Base-by-base conservation (phyloP, 768 basidiomycete genomes). In the Rhizopogon vinicolor region DNA sequence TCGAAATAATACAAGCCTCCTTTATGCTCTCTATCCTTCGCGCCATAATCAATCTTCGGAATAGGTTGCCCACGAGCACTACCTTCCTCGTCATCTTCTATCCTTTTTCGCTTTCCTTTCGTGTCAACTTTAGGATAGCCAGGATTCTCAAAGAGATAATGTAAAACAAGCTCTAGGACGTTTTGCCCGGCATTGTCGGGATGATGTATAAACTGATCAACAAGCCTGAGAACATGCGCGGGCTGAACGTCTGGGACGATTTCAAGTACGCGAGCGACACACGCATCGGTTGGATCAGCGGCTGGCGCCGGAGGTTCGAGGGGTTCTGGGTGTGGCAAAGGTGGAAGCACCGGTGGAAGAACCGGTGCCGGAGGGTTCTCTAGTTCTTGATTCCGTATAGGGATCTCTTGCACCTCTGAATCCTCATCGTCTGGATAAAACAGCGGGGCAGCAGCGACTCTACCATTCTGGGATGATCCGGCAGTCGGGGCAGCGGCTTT, bases 181-280 rank as follows among this genome's bases (percentile, higher is more conserved):
- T 72, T 59, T 31, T 65, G 61, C 9, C n/a, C 48, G 16, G 60
- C 60, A 1, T 72, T 71, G 4, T 60, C 53, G 42, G 72, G 68
- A 4, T 68, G 61, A 4, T 73, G 68, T 29, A 78, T 64, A 57
- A 79, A 71, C 43, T 74, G 63, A 39, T 74, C 68, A 31, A 89
- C 63, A 33, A 89, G 79, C 1, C 65, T 58, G 22, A 75, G 63
- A 12, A 78, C 78, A 59, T 89, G 77, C 3, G 75, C 71, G 4
- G 84, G 82, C 19, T 79, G 75, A 22, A 89, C 85, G 60, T 90
- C 86, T 0, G 89, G 89, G 12, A 90, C 66, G 44, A 91, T 79
- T 61, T 89, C 86, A 39, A 87, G 72, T 31, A 89, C 75, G 41
- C 75, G 81, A 1, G 79, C 75, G 31, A 86, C 56, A 43, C 63